These are phyloP conservation scores for Solanum boliviense DNA, from an alignment of 257 asterid genomes.

Conservation along the genomic window DNA sequence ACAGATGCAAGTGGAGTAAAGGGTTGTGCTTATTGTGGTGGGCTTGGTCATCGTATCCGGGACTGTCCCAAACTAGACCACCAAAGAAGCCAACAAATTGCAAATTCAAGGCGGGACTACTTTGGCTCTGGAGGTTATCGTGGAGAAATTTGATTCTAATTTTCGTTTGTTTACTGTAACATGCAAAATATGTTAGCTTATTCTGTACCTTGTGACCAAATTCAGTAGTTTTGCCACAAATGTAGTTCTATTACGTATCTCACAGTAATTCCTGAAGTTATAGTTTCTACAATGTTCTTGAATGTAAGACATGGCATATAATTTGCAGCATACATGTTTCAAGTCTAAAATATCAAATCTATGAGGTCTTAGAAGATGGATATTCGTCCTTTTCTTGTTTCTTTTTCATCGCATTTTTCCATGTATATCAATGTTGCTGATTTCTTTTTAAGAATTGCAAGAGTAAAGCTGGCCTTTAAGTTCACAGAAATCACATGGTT, in stretches of 20 bases:
- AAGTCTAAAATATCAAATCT: not conserved
- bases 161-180: conserved; percentile 5
- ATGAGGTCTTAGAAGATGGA: not conserved
- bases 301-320: not conserved
- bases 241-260: not conserved
- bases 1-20: conserved; percentile 74
- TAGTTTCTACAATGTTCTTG: not conserved
- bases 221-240: not conserved
- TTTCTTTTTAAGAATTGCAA: not conserved
- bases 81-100: conserved; percentile 70
- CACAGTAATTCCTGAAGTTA: not conserved
- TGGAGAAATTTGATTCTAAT: conserved; percentile 48
- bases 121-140: conserved; percentile 78
- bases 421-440: not conserved
- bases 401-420: not conserved
- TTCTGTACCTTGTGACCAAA: not conserved
- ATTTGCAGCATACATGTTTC: not conserved
- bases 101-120: conserved; percentile 61
- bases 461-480: not conserved
- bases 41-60: conserved; percentile 67
- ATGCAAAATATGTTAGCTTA: not conserved
- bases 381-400: not conserved
- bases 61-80: conserved; percentile 85
- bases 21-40: conserved; percentile 78
- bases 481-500: too few relatives aligned